phyloP scores from a whole-genome alignment of 257 asterid species.

The Lycium ferocissimum region DNA sequence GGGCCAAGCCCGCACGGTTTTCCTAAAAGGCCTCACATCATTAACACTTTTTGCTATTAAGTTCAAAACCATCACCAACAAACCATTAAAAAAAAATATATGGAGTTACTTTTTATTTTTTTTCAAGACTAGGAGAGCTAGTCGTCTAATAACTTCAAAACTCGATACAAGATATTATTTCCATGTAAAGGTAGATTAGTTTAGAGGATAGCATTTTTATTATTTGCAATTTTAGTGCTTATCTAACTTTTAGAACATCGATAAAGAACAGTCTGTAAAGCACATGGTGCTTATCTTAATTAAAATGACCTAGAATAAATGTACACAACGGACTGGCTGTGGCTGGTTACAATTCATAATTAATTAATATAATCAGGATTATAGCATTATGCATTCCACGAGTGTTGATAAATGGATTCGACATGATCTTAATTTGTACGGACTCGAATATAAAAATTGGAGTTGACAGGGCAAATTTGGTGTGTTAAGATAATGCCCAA shows the following conservation, averaged over 20 bases:
- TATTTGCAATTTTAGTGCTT: background rate
- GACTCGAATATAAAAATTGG: background rate
- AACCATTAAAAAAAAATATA: too few species aligned
- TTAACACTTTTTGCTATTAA: too few species aligned
- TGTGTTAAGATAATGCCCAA: background rate
- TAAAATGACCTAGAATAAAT: background rate
- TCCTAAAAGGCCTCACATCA: too few species aligned
- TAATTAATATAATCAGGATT: background rate
- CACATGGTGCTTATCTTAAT: slow-evolving; percentile 36
- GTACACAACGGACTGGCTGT: background rate
- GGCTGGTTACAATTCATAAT: background rate
- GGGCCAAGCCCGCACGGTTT: too few species aligned
- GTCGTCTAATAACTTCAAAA: background rate
- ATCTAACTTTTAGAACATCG: slow-evolving; percentile 8
- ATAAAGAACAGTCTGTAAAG: slow-evolving; percentile 34
- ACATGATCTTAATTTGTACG: slow-evolving; percentile 16
- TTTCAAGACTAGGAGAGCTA: background rate
- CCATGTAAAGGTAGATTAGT: background rate
- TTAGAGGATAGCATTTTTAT: background rate
- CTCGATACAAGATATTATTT: background rate
- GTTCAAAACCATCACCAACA: too few species aligned
- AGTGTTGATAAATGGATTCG: slow-evolving; percentile 19
- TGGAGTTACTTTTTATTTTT: too few species aligned
- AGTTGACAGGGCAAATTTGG: background rate
- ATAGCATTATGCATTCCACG: slow-evolving; percentile 22